Conservation (phyloP, 352 stramenopile genomes). For the Phytophthora pluvialis region DNA sequence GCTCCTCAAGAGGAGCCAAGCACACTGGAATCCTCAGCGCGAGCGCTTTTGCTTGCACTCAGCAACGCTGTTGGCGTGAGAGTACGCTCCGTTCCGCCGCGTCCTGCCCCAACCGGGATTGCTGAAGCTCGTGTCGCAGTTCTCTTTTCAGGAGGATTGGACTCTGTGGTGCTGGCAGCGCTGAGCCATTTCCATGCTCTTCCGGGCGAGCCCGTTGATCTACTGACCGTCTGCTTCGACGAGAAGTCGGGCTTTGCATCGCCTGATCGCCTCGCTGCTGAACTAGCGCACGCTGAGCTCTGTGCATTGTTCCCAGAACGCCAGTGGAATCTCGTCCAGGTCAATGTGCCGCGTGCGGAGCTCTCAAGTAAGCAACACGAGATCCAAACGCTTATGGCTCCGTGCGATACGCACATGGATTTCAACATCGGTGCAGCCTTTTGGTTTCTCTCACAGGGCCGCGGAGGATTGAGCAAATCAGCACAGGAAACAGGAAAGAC, state of each 20-base stretch:
- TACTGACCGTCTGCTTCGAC: slow-evolving; percentile 97
- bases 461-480: slow-evolving; percentile 37
- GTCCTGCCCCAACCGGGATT: not conserved
- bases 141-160: slow-evolving; percentile 96
- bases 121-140: slow-evolving; percentile 71
- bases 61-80: slow-evolving; percentile 83
- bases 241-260: slow-evolving; percentile 58
- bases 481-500: not conserved
- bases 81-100: slow-evolving; percentile 63
- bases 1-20: not conserved
- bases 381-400: slow-evolving; percentile 83
- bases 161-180: slow-evolving; percentile 95
- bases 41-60: slow-evolving; percentile 68
- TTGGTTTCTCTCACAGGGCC: slow-evolving; percentile 92
- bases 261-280: slow-evolving; percentile 92
- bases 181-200: slow-evolving; percentile 83
- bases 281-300: slow-evolving; percentile 87
- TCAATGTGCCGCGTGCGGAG: slow-evolving; percentile 83
- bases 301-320: slow-evolving; percentile 82
- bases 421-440: slow-evolving; percentile 97
- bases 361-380: slow-evolving; percentile 69
- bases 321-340: slow-evolving; percentile 82
- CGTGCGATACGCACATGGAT: slow-evolving; percentile 95
- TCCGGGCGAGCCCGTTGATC: slow-evolving; percentile 78
- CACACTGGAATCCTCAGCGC: slow-evolving; percentile 34